Percentiles rank a stretch among this genome's conserved stretches.
phyloP scores from a whole-genome alignment of 257 asterid species.

The Lycium barbarum region DNA sequence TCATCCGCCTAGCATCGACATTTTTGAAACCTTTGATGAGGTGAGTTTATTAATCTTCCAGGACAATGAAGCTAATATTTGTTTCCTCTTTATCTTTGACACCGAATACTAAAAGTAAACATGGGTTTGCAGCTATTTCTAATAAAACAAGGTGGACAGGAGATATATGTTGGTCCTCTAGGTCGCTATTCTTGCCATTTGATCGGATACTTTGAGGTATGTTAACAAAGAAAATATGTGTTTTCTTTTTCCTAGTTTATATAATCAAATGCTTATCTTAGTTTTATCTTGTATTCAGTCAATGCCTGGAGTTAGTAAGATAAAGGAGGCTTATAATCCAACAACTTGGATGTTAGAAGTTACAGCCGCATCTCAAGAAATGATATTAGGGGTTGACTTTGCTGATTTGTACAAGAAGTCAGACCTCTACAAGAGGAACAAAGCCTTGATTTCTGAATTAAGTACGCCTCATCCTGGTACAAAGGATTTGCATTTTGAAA shows the following conservation, averaged over 20 bases:
- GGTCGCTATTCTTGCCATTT: constrained; percentile 63
- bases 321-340: constrained; percentile 70
- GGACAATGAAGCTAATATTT: neutral
- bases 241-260: neutral
- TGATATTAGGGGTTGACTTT: constrained; percentile 57
- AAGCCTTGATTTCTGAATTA: constrained; percentile 65
- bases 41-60: constrained; percentile 38
- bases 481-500: constrained; percentile 60
- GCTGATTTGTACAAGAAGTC: constrained; percentile 62
- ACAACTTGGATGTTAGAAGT: constrained; percentile 92
- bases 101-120: neutral
- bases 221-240: neutral
- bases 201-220: constrained; percentile 71
- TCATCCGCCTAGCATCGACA: constrained; percentile 87
- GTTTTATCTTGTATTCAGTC: constrained; percentile 31
- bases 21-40: constrained; percentile 87
- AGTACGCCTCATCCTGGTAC: constrained; percentile 75
- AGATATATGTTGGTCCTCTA: constrained; percentile 80
- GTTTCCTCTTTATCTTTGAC: neutral
- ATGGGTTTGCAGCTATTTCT: constrained; percentile 60
- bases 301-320: constrained; percentile 60
- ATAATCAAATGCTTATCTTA: neutral
- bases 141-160: constrained; percentile 80
- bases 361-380: constrained; percentile 67
- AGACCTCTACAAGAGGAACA: constrained; percentile 68